Conservation (phyloP, 768 basidiomycete species). For the Russula olivacea region DNA sequence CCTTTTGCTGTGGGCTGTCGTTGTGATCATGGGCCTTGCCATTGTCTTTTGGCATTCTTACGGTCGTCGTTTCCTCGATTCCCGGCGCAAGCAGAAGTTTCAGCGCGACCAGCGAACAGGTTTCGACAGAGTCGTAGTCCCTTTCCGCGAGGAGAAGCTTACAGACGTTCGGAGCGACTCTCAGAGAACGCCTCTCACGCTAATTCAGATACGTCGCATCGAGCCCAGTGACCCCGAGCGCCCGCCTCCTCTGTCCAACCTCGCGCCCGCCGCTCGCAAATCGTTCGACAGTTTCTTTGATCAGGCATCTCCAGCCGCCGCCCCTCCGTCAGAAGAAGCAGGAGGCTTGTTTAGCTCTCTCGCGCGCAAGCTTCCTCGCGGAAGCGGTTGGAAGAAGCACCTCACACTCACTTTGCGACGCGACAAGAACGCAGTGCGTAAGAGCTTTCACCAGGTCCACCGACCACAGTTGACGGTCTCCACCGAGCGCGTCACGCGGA, state of each 20-base stretch:
- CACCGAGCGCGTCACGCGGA: constrained; percentile 36
- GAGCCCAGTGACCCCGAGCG: constrained; percentile 41
- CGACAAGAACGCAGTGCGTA: constrained; percentile 22
- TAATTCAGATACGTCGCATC: constrained; percentile 32
- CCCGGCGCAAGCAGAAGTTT: constrained; percentile 41
- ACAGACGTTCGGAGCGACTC: constrained; percentile 27
- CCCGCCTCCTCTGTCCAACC: constrained; percentile 21
- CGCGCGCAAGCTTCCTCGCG: constrained; percentile 27
- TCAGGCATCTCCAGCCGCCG: constrained; percentile 27
- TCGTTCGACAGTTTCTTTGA: constrained; percentile 45
- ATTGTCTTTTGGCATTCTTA: constrained; percentile 72
- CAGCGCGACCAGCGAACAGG: constrained; percentile 25
- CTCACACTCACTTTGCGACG: constrained; percentile 26
- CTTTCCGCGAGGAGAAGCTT: constrained; percentile 26
- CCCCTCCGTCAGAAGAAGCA: neutral
- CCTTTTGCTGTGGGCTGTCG: constrained; percentile 75
- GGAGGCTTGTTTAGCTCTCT: constrained; percentile 4
- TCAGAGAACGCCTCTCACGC: constrained; percentile 29
- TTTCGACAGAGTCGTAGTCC: constrained; percentile 25
- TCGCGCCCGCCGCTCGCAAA: constrained; percentile 34
- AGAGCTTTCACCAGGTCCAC: constrained; percentile 17
- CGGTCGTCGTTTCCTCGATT: constrained; percentile 38
- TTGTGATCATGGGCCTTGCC: constrained; percentile 71
- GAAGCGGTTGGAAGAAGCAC: constrained; percentile 19
- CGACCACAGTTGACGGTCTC: constrained; percentile 38